Evolutionary conservation across 2,329 filamentous ascomycete species (phyloP), one percentile per base, ranked within the genome.

Genomic region (Westerdykella sp.): DNA sequence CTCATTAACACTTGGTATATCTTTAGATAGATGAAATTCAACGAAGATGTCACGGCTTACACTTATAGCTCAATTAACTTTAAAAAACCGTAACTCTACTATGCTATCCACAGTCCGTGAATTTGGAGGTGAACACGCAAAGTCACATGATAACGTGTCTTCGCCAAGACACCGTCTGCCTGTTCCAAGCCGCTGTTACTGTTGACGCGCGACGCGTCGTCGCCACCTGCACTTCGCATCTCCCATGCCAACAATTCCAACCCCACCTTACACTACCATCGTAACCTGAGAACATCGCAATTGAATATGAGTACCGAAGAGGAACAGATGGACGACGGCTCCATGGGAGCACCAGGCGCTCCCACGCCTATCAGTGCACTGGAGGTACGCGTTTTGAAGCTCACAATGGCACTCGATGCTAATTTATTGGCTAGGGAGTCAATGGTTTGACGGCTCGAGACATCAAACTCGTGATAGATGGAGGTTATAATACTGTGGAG

Each of bases 401-500:
- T 16, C 23, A 10, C 30, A 16, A 13, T 9, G 7, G 10, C 34
- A n/a, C 21, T 25, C 31, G 34, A 23, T 39, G 42, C 48, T 58
- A 43, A 46, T 36, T 35, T 49, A 39, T 42, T 40, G 40, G 9
- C n/a, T 49, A 95, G 89, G 91, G 91, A 23, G 74, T 95, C 48
- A 82, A 85, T 37, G 91, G 91, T 12, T 72, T 97, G 53, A 95
- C 90, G n/a, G 90, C 90, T 56, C 82, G 94, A 60, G 93, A 98
- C 64, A 94, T 97, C 56, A 93, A 96, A 64, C 75, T 96, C 32
- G 81, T 98, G 16, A 75, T 94, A 14, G 91, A 97, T 60, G 90
- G 87, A 32, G 93, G 93, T 5, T 97, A 83, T 68, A 88, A 97
- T 65, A 98, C 93, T 0, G 89, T 98, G 31, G 93, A 98, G 69